Percentiles rank a stretch among this genome's conserved stretches.
Evolutionary conservation across 495 filamentous ascomycete species (phyloP).

Genomic region (Mytilinidion resinicola): DNA sequence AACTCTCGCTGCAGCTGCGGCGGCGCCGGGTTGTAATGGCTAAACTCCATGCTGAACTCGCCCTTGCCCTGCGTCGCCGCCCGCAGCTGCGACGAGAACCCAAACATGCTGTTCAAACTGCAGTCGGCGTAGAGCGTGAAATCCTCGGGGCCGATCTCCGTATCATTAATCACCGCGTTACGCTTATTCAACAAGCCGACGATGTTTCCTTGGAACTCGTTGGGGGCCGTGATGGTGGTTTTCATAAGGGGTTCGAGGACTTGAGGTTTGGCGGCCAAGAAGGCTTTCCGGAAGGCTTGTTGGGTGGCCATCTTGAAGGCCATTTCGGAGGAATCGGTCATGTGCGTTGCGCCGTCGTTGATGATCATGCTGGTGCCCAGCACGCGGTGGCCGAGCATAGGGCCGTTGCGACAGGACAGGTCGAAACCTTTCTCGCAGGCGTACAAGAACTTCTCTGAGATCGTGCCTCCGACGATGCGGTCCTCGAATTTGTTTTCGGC

Average conservation of each 20-base stretch:
- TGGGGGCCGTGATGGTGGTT: constrained; percentile 88
- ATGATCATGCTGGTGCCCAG: constrained; percentile 85
- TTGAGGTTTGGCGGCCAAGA: constrained; percentile 65
- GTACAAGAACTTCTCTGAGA: constrained; percentile 92
- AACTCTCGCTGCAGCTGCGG: constrained; percentile 91
- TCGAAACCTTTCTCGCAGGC: constrained; percentile 97
- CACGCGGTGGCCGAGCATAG: constrained; percentile 87
- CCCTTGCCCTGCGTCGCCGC: constrained; percentile 98
- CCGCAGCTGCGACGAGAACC: constrained; percentile 81
- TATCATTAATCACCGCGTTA: constrained; percentile 89
- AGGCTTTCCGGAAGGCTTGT: constrained; percentile 95
- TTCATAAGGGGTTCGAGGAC: constrained; percentile 98
- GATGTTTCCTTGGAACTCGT: constrained; percentile 96
- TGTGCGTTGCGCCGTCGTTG: constrained; percentile 95
- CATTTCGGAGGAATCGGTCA: constrained; percentile 97
- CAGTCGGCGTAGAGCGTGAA: constrained; percentile 94
- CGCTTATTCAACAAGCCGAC: constrained; percentile 95
- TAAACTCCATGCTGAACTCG: constrained; percentile 99
- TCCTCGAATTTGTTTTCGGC: constrained; percentile 80
- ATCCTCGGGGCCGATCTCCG: constrained; percentile 89
- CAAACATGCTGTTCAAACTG: constrained; percentile 94
- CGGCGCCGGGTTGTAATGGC: constrained; percentile 82
- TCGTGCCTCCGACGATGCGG: constrained; percentile 79
- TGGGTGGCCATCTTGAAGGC: constrained; percentile 96
- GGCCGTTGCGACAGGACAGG: constrained; percentile 76